Base-by-base conservation (phyloP, 257 asterid genomes). In the Solanum rostratum region DNA sequence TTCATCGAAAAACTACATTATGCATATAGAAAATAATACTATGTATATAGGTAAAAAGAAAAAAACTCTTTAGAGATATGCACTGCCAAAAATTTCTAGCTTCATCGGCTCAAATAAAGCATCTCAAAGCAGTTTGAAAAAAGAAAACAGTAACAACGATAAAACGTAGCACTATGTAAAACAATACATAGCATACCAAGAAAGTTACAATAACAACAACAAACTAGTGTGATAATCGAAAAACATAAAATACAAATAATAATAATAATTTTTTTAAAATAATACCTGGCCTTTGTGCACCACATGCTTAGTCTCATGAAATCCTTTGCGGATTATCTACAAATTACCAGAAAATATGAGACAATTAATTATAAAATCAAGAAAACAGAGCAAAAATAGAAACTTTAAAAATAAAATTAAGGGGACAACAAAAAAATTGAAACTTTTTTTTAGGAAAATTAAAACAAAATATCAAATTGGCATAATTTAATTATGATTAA, bases 281-380 rank as follows among this genome's bases (percentile, higher is more conserved):
- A n/a, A 57, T 86, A 93, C 98, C 97, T 43, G 66, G 90, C 98
- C 97, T 88, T 94, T 94, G 87, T 94, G 97, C 91, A 93, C 95
- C 84, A 93, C 95, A 41, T 68, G 87, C 92, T 93, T 94, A 30
- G 90, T 91, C 93, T 89, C 88, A 62, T 91, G 86, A 85, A 94
- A 93, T 46, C 93, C 97, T 62, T 79, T 79, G 3, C 93, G 94
- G 76, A 94, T 94, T 76, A 94, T 74, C 98, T 94, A 91, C 65
- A 83, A 86, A 27, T 70, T 85, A 82, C 83, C 79, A 41, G 4
- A 69, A 87, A 74, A 70, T 13, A 46, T 54, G 6, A 59, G 6
- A 43, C 13, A 79, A 66, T 33, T 33, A 33, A 33, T 33, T 33
- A 33, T 57, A 18, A 84, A 85, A 63, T 76, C 81, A 76, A 76